Base-by-base conservation (phyloP, 78 protist species). In the Acrasis kona region DNA sequence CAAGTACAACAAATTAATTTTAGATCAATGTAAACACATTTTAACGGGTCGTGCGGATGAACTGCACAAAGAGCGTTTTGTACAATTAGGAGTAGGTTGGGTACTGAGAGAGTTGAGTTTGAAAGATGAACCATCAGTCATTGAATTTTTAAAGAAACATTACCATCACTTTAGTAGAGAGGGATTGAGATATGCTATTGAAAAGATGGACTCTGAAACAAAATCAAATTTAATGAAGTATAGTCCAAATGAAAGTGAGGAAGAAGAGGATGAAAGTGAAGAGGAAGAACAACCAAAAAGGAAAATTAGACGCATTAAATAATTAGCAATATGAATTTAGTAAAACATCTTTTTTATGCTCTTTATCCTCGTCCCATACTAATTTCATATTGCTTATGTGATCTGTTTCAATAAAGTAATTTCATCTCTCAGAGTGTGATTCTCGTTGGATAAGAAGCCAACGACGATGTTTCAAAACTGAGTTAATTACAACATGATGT, bases 121-220 rank as follows among this genome's bases (percentile, higher is more conserved):
- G 19, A 41, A 38, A 19, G 66, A 67, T 41, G 19, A 41, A n/a
- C 66, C 19, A 19, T 19, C 19, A 38, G 19, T 67, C 19, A 19
- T 67, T 67, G 40, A 67, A 41, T 67, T 67, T 67, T n/a, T 67
- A 67, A 67, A 67, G 19, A 38, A 67, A 67, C 27, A 67, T 67
- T 67, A 41, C 19, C 66, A 41, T 67, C n/a, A n/a, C 19, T 67
- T 67, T 38, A n/a, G 66, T n/a, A 67, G 71, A 67, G 71, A 67
- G 19, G 71, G 71, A n/a, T 19, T 67, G 19, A 67, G 71, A 67
- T 67, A 67, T 38, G 71, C 71, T 19, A 67, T 67, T 67, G 71
- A 67, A 38, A 67, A 67, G 19, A 67, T 67, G 71, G 71, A 67
- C 19, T 38, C 71, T n/a, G 19, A 67, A 67, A n/a, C 19, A 19